Evolutionary conservation across 164 flowering plant genomes (phyloP), one percentile per base, ranked within the genome.

Genomic region (Platanus orientalis): DNA sequence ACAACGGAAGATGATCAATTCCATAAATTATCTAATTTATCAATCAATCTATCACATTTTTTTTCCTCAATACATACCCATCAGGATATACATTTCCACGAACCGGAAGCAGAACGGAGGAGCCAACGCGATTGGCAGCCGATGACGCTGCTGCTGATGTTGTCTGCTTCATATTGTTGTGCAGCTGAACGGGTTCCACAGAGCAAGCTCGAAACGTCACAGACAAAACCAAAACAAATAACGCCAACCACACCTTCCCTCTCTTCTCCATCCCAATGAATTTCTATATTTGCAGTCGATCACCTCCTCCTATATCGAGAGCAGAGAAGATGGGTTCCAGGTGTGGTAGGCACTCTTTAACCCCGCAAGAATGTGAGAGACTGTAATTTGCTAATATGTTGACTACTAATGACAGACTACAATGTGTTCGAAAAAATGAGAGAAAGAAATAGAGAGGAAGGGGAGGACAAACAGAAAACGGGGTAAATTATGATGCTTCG

Each of bases 81-180:
- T 57, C 50, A 7, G 91, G 91, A 69, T 77, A 86, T 9, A 83
- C 91, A 63, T 86, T 82, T 29, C 91, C 91, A 50, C 79, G 69
- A 17, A 83, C 45, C 20, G 82, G 84, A n/a, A 86, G 63, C 20
- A 82, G 66, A 29, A 86, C 32, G 24, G 67, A 51, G 27, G 49
- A 45, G 49, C n/a, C n/a, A 14, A 2, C 49, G 16, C 49, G 4
- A 16, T 45, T 45, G 49, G 19, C 49, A 19, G n/a, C 4, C 49
- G 49, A 45, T 17, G 49, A 45, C 19, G 49, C 19, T 16, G 49
- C n/a, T 10, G 49, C 49, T 45, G 39, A 34, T 34, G 39, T 5
- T 10, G 5, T 34, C 39, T n/a, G n/a, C n/a, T 34, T 34, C 39
- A 5, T 2, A 1, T 45, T 45, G 49, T 36, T 36, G 7, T 3